phyloP scores from a whole-genome alignment of 208 protist species.

The Wallacemonas collosoma region DNA sequence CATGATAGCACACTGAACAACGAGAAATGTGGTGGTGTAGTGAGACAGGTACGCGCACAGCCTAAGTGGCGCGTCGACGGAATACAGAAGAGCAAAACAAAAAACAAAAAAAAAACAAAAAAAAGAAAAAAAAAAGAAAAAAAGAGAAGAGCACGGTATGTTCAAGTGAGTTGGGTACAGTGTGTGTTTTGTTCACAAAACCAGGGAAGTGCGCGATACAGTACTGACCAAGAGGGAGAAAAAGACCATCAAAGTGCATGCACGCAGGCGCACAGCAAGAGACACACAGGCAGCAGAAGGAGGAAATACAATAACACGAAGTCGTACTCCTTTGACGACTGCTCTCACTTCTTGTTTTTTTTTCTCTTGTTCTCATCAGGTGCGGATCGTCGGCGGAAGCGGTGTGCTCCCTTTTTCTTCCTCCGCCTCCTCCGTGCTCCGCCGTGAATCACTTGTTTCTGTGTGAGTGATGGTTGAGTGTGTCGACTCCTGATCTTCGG shows the following conservation, averaged over 20 bases:
- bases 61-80: constrained; percentile 13
- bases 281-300: not conserved
- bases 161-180: no score
- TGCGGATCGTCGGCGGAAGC: not conserved
- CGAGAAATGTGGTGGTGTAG: no score
- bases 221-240: not conserved
- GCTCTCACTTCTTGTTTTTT: not conserved
- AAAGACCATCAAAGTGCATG: constrained; percentile 10
- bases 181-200: no score
- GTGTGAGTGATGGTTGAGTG: not conserved
- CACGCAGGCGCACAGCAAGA: no score
- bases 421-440: no score
- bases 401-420: not conserved
- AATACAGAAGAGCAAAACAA: constrained; percentile 13
- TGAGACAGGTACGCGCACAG: not conserved
- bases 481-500: not conserved
- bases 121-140: not conserved
- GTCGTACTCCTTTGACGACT: not conserved
- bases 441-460: no score
- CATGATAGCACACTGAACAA: no score
- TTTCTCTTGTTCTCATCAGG: not conserved
- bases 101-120: constrained; percentile 21
- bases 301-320: not conserved
- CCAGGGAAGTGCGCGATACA: no score
- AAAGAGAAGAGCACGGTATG: not conserved